Percentiles rank a stretch among this genome's conserved stretches.
Conservation (phyloP, 2,329 filamentous ascomycete species). For the Calonectria naviculata region DNA sequence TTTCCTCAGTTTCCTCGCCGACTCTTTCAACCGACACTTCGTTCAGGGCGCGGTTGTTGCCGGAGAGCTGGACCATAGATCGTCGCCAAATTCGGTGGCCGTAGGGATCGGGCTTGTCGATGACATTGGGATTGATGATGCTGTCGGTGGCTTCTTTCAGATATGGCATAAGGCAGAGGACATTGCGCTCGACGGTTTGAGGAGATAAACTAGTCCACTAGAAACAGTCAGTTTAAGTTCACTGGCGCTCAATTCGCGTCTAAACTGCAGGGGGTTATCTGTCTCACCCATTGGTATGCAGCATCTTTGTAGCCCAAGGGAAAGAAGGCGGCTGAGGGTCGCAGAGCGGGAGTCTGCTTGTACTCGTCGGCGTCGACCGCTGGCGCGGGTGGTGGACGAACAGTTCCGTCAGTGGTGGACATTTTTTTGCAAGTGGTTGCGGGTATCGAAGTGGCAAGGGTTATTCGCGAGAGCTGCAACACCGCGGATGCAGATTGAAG, state of each 20-base stretch:
- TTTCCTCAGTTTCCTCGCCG: constrained; percentile 83
- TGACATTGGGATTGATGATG: constrained; percentile 58
- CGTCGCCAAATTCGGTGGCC: constrained; percentile 89
- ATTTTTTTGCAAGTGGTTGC: constrained; percentile 45
- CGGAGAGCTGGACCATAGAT: constrained; percentile 83
- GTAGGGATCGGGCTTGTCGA: constrained; percentile 76
- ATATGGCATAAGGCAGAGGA: constrained; percentile 87
- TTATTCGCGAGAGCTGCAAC: constrained; percentile 55
- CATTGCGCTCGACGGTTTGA: constrained; percentile 85
- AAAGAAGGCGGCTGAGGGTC: constrained; percentile 66
- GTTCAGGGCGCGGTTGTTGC: constrained; percentile 89
- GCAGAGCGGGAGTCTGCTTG: constrained; percentile 42
- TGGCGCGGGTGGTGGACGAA: constrained; percentile 36
- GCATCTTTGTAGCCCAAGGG: constrained; percentile 93
- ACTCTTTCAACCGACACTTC: constrained; percentile 91
- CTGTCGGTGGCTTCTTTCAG: constrained; percentile 80
- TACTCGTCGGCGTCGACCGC: constrained; percentile 36
- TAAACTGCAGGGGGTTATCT: background rate
- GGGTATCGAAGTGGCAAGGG: constrained; percentile 43
- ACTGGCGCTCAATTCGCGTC: background rate
- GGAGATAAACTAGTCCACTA: constrained; percentile 91
- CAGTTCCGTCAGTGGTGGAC: constrained; percentile 45
- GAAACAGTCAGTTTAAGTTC: constrained; percentile 23
- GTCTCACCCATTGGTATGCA: constrained; percentile 86
- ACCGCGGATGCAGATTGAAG: constrained; percentile 52